Evolutionary conservation across 1,139 yeast species (phyloP).

Genomic region (Hansenula sp.): DNA sequence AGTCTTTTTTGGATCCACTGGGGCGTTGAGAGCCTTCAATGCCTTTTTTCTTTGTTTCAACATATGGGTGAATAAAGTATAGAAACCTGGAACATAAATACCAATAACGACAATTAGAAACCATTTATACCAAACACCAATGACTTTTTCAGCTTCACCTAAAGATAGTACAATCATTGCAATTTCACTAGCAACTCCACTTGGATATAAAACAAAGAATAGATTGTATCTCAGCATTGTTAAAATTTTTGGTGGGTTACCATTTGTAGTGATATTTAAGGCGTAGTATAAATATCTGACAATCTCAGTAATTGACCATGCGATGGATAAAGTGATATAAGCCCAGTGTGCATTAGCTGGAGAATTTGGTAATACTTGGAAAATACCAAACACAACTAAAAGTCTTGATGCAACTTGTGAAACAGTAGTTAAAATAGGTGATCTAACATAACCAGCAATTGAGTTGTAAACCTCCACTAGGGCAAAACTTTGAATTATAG

Average conservation of each 20-base stretch:
- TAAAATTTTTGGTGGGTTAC: constrained; percentile 57
- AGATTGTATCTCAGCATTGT: constrained; percentile 79
- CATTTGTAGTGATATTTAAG: constrained; percentile 49
- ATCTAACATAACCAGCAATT: constrained; percentile 69
- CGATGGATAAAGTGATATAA: constrained; percentile 62
- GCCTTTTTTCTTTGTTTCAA: constrained; percentile 77
- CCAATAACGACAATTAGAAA: constrained; percentile 53
- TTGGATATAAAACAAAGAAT: constrained; percentile 79
- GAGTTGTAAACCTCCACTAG: constrained; percentile 79
- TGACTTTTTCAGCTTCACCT: constrained; percentile 49
- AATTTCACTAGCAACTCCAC: constrained; percentile 87
- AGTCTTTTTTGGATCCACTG: constrained; percentile 1
- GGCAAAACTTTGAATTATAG: constrained; percentile 78
- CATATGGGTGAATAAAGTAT: constrained; percentile 83
- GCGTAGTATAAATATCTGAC: constrained; percentile 87
- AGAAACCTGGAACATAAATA: constrained; percentile 82
- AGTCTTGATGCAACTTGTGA: constrained; percentile 87
- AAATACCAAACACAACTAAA: constrained; percentile 78
- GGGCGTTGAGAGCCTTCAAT: constrained; percentile 29
- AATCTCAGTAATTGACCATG: constrained; percentile 91
- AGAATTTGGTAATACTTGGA: constrained; percentile 65
- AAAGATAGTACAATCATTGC: constrained; percentile 65
- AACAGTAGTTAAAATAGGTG: constrained; percentile 78
- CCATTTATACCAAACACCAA: constrained; percentile 51
- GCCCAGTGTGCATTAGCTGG: constrained; percentile 56